Base-by-base conservation (phyloP, 768 basidiomycete species). In the Phaffia tasmanica region DNA sequence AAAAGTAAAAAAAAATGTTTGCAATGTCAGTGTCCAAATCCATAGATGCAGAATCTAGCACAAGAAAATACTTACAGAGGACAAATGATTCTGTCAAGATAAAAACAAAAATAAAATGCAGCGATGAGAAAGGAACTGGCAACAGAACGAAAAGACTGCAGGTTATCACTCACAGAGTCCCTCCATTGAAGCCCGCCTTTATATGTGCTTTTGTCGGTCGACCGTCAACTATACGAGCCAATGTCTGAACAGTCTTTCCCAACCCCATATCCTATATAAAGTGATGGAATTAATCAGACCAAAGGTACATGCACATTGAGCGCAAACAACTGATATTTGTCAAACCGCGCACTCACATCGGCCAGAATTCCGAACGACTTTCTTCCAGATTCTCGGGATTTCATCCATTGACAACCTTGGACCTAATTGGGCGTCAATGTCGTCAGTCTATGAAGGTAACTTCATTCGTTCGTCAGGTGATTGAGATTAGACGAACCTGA, bases 301-400 rank as follows among this genome's bases (percentile, higher is more conserved):
- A 14, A 27, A 18, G 55, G 23, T 19, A 55, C 57, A 55, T 19
- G 21, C 27, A 11, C 27, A 55, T 19, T 8, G 23, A n/a, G 87
- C 88, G 86, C 89, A 89, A 72, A 88, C 15, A 18, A 25, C 2
- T 18, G 35, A 4, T 51, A 49, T 29, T 25, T 30, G 11, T 32
- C 35, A 64, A 46, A 64, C 27, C 58, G 25, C 54, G 62, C 6
- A 74, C 76, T 75, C 64, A 78, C 76, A 74, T 97, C 92, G 5
- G 91, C 91, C 18, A 95, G 78, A 70, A 97, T 91, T 0, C 94
- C 94, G 1, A 94, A 93, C 8, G 72, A 79, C 71, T 85, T 84
- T 76, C 88, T 89, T 42, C 83, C 85, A 9, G 80, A 75, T 76
- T 98, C 94, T 23, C 93, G 81, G 8, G 85, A 83, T 27, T 79